Evolutionary conservation across 2,329 filamentous ascomycete genomes (phyloP), one percentile per base, ranked within the genome.

Genomic region (Verticillium alfalfae): DNA sequence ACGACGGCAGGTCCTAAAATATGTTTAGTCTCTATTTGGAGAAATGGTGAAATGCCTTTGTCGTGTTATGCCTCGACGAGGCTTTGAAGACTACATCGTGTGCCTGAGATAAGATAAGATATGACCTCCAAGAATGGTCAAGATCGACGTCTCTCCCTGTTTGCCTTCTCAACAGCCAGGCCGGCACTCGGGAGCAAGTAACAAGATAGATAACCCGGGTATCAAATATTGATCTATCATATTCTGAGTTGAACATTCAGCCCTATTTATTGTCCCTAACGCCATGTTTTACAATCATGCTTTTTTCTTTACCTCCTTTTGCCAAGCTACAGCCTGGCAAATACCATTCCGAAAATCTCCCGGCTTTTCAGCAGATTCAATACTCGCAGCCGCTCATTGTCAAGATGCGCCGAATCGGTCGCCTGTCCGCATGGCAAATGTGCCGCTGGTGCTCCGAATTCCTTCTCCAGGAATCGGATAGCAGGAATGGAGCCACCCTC

Each of bases 401-500:
- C 92, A 75, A 99, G 76, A 83, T 99, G 95, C 18, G 94, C 95
- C 59, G 89, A 88, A 71, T 99, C 95, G 68, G 92, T 97, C 13
- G 94, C 93, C 75, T 97, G 93, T 0, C 96, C 96, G 70, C 93
- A 97, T 0, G 95, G 96, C 38, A 99, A 77, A 74, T 98, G 93
- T 0, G 94, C 94, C 0, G 95, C 94, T 0, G 93, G 93, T 0
- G 95, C 95, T 2, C 84, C 83, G 71, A 98, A 97, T 69, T 96
- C 92, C 77, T 97, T 97, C 74, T 98, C 94, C 41, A 98, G 73
- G 71, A 98, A 98, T 6, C 95, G 82, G 61, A 98, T 98, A 0
- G 92, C 92, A 0, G 95, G 95, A 67, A 99, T 99, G 0, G 91
- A 96, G 5, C 95, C 95, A 13, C 95, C 95, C 76, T 99, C 95